Evolutionary conservation across 2,329 filamentous ascomycete species (phyloP).

Genomic region (Fusarium pseudograminearum): DNA sequence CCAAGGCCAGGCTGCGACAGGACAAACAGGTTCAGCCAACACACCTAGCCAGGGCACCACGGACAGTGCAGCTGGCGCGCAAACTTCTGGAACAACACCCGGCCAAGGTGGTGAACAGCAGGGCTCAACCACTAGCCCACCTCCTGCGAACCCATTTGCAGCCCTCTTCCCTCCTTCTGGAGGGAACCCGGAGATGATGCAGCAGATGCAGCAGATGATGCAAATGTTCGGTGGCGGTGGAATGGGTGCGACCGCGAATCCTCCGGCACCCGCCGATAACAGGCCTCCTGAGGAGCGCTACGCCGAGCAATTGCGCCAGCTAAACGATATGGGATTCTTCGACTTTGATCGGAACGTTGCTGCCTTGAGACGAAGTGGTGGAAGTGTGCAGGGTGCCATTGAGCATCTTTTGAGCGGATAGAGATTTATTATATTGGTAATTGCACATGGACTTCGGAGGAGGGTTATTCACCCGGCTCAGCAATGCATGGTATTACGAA

Average conservation of each 20-base stretch:
- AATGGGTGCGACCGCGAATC: slow-evolving; percentile 51
- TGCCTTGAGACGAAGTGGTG: slow-evolving; percentile 87
- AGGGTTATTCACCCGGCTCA: slow-evolving; percentile 11
- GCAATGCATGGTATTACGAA: slow-evolving; percentile 20
- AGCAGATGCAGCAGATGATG: slow-evolving; percentile 67
- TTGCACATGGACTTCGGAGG: not conserved
- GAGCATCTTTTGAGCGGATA: slow-evolving; percentile 71
- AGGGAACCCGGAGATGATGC: slow-evolving; percentile 65
- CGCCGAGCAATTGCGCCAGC: slow-evolving; percentile 86
- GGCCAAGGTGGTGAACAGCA: slow-evolving; percentile 31
- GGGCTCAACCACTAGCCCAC: slow-evolving; percentile 51
- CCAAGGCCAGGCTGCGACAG: slow-evolving; percentile 46
- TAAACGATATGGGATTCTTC: slow-evolving; percentile 99
- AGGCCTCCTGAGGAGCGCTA: slow-evolving; percentile 95
- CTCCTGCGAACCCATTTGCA: slow-evolving; percentile 74
- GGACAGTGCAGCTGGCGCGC: slow-evolving; percentile 43
- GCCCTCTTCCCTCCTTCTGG: slow-evolving; percentile 65
- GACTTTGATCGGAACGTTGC: slow-evolving; percentile 95
- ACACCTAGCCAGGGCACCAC: slow-evolving; percentile 46
- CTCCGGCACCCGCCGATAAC: slow-evolving; percentile 77
- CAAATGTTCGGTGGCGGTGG: slow-evolving; percentile 58
- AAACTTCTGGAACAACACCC: slow-evolving; percentile 39
- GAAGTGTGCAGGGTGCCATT: slow-evolving; percentile 92
- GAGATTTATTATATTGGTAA: slow-evolving; percentile 5
- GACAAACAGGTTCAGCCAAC: slow-evolving; percentile 45